Conservation (phyloP, 208 protist genomes). For the Leishmania mexicana region DNA sequence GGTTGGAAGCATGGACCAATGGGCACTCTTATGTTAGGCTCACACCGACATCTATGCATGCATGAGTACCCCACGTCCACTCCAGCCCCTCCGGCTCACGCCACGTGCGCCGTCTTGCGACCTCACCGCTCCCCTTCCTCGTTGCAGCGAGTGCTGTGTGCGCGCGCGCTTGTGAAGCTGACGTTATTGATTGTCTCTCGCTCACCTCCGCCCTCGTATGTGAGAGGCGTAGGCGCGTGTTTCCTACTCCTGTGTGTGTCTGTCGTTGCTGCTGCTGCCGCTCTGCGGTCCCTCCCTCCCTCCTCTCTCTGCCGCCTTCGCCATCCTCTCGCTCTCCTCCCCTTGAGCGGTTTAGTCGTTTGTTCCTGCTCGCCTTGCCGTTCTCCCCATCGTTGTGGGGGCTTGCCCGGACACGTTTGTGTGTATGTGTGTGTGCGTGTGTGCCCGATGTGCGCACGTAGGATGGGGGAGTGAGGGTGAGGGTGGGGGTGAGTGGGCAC, state of each 20-base stretch:
- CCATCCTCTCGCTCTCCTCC: background rate
- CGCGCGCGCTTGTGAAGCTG: no score
- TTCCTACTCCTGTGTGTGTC: background rate
- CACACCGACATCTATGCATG: background rate
- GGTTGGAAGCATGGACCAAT: background rate
- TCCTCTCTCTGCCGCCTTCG: background rate
- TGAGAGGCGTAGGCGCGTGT: background rate
- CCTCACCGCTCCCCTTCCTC: background rate
- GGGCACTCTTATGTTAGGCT: background rate
- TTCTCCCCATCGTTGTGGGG: no score
- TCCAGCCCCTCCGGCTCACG: background rate
- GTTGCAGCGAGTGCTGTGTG: background rate
- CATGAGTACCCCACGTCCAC: background rate
- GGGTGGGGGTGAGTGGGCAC: no score
- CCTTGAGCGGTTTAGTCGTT: no score
- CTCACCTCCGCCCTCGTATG: background rate
- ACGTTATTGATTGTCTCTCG: background rate
- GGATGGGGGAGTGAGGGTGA: no score
- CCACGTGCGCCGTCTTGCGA: background rate
- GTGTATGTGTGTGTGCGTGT: no score
- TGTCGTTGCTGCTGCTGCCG: background rate
- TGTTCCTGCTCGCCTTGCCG: no score
- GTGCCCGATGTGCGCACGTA: no score
- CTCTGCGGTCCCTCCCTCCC: background rate
- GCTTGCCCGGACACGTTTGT: no score